phyloP scores from a whole-genome alignment of 306 rosid genomes.

The Prunus armeniaca region DNA sequence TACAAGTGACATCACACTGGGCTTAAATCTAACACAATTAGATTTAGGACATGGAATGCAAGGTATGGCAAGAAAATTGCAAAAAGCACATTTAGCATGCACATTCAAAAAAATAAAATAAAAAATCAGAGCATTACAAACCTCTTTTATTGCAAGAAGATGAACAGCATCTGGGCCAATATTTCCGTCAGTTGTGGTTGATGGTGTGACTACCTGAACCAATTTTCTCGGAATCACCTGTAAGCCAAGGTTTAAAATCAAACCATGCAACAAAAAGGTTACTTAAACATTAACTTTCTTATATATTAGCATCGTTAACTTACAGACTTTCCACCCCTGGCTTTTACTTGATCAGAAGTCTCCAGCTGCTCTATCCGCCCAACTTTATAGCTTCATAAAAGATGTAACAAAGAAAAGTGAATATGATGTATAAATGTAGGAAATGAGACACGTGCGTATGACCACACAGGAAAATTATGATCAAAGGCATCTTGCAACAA shows the following conservation, averaged over 20 bases:
- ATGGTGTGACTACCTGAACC: conserved; percentile 83
- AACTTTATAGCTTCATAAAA: conserved; percentile 79
- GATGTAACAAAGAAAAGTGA: conserved; percentile 17
- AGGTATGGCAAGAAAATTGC: neutral
- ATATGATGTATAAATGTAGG: neutral
- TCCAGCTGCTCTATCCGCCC: conserved; percentile 94
- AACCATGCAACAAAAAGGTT: conserved; percentile 14
- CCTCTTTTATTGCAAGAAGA: conserved; percentile 92
- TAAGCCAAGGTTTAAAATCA: conserved; percentile 22
- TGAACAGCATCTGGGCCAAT: conserved; percentile 87
- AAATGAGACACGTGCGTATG: neutral
- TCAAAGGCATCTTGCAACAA: neutral
- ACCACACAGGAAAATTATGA: neutral
- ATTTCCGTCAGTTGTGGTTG: conserved; percentile 67
- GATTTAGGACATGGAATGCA: neutral
- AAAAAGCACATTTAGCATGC: neutral
- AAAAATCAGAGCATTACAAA: conserved; percentile 17
- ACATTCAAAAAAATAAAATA: neutral
- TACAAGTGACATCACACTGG: neutral
- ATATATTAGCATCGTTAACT: conserved; percentile 34
- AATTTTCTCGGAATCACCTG: conserved; percentile 75
- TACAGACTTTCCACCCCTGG: conserved; percentile 84
- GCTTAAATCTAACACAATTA: neutral
- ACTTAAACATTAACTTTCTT: neutral
- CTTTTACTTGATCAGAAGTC: conserved; percentile 76